Base-by-base conservation (phyloP, 306 rosid genomes). In the Cucurbita maxima region DNA sequence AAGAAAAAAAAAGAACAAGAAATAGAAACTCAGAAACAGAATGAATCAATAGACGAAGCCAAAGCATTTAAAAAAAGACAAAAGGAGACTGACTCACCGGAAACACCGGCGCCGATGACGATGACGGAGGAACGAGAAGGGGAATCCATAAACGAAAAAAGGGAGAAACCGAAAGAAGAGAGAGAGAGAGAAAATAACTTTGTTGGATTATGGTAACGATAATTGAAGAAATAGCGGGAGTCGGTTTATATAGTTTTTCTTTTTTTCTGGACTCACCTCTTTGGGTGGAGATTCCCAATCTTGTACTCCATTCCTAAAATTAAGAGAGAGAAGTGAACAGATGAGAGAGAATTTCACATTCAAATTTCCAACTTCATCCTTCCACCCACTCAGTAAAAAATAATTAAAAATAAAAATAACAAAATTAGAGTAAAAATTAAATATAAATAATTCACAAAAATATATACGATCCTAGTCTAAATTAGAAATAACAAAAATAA, bases 31-130 rank as follows among this genome's bases (percentile, higher is more conserved):
- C 14, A 1, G 61, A 71, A 19, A 67, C 40, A 6, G 73, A 67
- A 2, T 2, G 25, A 36, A 60, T 60, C 45, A 59, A 59, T n/a
- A 63, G 14, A 25, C 67, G 20, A 60, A 38, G 12, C 7, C 15
- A 37, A 58, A 34, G 41, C 64, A 58, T 25, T 58, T 10, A 6
- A 45, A 45, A 45, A 3, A 10, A 45, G 11, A 10, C 11, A 45
- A 2, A 45, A 45, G 14, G 11, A 45, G 50, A 36, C 0, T 16
- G 8, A 48, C 81, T 78, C 74, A 94, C 98, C 97, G 76, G 98
- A 94, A 77, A 89, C 78, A 4, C 98, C 98, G 11, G 98, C 97
- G 13, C 98, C 98, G 83, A 94, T 47, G 73, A 94, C 55, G 84
- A 94, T 85, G 81, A 90, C 96, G 80, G 95, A 87, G 81, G 89